phyloP scores from a whole-genome alignment of 495 filamentous ascomycete species.

The Achaetomiella virescens region DNA sequence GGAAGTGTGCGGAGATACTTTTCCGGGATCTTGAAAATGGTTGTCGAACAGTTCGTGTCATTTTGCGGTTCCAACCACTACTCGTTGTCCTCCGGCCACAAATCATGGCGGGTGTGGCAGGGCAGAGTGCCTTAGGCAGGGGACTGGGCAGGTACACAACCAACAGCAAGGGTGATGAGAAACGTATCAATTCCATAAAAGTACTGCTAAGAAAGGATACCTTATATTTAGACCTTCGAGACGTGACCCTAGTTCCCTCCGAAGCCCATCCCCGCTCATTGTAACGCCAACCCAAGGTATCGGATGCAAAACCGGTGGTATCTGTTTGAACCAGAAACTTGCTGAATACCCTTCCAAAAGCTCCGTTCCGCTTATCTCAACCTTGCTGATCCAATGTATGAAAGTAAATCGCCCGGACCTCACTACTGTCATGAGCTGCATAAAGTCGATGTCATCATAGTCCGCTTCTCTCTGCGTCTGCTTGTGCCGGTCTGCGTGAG shows the following conservation, averaged over 20 bases:
- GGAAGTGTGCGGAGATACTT: too few species aligned
- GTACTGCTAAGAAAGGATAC: background rate
- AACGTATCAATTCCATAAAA: background rate
- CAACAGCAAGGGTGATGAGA: too few species aligned
- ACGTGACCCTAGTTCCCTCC: background rate
- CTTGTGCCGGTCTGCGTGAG: background rate
- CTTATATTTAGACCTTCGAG: too few species aligned
- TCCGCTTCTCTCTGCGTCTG: background rate
- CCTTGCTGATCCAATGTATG: background rate
- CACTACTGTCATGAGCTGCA: background rate
- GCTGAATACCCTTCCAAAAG: background rate
- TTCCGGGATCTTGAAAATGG: too few species aligned
- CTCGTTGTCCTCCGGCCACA: background rate
- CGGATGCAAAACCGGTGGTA: background rate
- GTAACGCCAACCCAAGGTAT: slow-evolving; percentile 4
- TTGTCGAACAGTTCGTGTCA: too few species aligned
- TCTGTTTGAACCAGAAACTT: background rate
- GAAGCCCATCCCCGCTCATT: background rate
- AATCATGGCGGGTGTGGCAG: background rate
- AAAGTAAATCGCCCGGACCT: background rate
- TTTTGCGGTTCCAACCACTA: background rate
- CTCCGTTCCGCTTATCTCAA: background rate
- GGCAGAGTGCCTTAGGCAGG: background rate
- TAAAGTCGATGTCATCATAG: background rate
- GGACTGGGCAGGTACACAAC: too few species aligned